Base-by-base conservation (phyloP, 1,284 basidiomycete species). In the Mycosarcoma maydis region DNA sequence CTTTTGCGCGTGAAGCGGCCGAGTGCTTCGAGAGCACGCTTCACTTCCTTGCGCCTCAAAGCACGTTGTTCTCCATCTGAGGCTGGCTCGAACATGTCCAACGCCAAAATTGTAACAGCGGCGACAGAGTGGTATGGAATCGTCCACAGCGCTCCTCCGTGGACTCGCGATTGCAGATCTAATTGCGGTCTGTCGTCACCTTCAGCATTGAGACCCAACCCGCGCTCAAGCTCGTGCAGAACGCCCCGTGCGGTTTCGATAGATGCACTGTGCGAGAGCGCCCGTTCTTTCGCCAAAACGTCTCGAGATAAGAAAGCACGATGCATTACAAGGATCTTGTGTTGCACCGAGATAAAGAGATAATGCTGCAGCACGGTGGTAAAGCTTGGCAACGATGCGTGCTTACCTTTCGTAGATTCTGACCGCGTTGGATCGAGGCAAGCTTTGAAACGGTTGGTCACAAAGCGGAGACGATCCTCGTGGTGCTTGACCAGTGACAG, bases 281-380 rank as follows among this genome's bases (percentile, higher is more conserved):
- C 53, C 20, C 61, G 38, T 19, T 73, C 66, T 20, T 55, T 47
- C 13, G 49, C 27, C 9, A 57, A 58, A 3, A 69, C 58, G 20
- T 65, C 54, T 24, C 65, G 48, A 11, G 65, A 69, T 32, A 68
- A 44, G 50, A 73, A 73, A 24, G 71, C 71, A 13, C 71, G 66
- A 30, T 73, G 71, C 58, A 73, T 61, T 16, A 68, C 65, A 17
- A 73, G 40, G 20, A 70, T 73, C 52, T 73, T 73, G 50, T 73
- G 71, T 36, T 65, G 58, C 23, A 73, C 70, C 10, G 65, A 64
- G 40, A 73, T 73, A 46, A 57, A 69, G 33, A 73, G 61, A 23
- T 73, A 73, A 44, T 68, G 65, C 38, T 60, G 58, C 33, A 73
- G 36, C 10, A 65, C 71, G 8, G 59, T 55, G 9, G 60, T 69